These are phyloP conservation scores for Danielia reshetovae DNA, from an alignment of 805 yeast species.

Conservation along the genomic window DNA sequence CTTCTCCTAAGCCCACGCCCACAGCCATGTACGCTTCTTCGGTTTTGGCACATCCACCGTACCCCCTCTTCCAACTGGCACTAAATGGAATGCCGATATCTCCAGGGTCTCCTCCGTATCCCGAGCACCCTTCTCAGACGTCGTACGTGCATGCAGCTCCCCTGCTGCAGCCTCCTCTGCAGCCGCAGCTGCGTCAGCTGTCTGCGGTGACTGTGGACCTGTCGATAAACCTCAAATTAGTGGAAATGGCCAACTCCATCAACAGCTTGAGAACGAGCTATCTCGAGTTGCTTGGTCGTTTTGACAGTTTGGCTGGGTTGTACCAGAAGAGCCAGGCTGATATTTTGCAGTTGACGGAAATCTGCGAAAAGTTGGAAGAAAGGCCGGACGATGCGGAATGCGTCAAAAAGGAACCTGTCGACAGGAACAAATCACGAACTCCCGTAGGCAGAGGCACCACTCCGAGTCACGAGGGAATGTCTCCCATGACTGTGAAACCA, in stretches of 20 bases:
- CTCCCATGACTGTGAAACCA: conserved; percentile 12
- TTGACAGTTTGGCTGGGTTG: conserved; percentile 47
- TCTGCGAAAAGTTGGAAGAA: conserved; percentile 29
- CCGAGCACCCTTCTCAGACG: conserved; percentile 3
- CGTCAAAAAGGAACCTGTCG: conserved; percentile 2
- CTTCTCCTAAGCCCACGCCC: conserved; percentile 6
- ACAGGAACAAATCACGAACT: conserved; percentile 8
- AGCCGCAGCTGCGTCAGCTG: conserved; percentile 16
- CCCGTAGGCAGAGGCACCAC: conserved; percentile 9
- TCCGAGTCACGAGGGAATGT: conserved; percentile 9
- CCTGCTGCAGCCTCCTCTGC: conserved; percentile 12
- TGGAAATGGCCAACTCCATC: conserved; percentile 37
- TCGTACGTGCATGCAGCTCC: conserved; percentile 8
- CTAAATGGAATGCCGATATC: conserved; percentile 7
- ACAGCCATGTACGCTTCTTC: background rate
- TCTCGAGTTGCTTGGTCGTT: conserved; percentile 38
- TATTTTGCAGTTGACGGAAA: conserved; percentile 48
- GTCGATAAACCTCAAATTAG: conserved; percentile 21
- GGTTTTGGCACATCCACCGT: conserved; percentile 1
- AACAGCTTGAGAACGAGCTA: conserved; percentile 40
- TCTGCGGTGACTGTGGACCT: conserved; percentile 13
- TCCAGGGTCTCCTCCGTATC: conserved; percentile 12
- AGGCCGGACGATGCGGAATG: conserved; percentile 1
- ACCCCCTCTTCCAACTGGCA: conserved; percentile 6
- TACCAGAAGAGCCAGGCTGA: conserved; percentile 49